phyloP scores from a whole-genome alignment of 306 rosid species.

The Rosa lucieae region DNA sequence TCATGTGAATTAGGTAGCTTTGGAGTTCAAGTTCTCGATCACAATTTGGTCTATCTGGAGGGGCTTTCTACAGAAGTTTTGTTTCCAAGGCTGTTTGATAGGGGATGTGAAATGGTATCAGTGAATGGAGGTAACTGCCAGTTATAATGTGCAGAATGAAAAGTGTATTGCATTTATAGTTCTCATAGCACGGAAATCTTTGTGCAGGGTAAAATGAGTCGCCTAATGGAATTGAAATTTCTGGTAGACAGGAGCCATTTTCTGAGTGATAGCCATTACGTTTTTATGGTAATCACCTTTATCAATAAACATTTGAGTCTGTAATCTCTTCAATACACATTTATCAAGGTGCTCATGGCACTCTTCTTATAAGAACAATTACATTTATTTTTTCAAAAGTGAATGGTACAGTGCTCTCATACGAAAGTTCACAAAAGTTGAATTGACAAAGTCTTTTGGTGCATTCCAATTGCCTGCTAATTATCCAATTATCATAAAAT shows the following conservation, averaged over 20 bases:
- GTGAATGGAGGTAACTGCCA: conserved; percentile 43
- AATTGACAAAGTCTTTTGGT: too few species aligned
- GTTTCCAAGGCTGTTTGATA: conserved; percentile 26
- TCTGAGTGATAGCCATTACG: neutral
- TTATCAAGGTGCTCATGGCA: neutral
- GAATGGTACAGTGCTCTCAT: neutral
- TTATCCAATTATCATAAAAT: too few species aligned
- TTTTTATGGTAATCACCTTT: neutral
- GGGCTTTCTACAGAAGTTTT: conserved; percentile 23
- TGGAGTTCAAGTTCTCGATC: conserved; percentile 23
- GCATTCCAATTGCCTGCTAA: neutral
- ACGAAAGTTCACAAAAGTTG: too few species aligned
- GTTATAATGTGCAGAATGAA: conserved; percentile 32
- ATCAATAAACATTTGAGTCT: neutral
- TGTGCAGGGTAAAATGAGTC: conserved; percentile 44
- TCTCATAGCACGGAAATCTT: conserved; percentile 23
- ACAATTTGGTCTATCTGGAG: conserved; percentile 24
- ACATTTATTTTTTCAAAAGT: neutral
- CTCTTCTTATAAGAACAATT: neutral
- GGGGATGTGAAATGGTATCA: conserved; percentile 14
- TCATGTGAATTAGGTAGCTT: conserved; percentile 25
- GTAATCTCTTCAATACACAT: neutral
- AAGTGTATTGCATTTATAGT: conserved; percentile 28
- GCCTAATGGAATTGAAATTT: neutral
- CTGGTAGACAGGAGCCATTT: neutral